Percentiles rank a stretch among this genome's conserved stretches.
These are phyloP conservation scores for Nissolia schottii DNA, from an alignment of 306 rosid species.

Conservation along the genomic window DNA sequence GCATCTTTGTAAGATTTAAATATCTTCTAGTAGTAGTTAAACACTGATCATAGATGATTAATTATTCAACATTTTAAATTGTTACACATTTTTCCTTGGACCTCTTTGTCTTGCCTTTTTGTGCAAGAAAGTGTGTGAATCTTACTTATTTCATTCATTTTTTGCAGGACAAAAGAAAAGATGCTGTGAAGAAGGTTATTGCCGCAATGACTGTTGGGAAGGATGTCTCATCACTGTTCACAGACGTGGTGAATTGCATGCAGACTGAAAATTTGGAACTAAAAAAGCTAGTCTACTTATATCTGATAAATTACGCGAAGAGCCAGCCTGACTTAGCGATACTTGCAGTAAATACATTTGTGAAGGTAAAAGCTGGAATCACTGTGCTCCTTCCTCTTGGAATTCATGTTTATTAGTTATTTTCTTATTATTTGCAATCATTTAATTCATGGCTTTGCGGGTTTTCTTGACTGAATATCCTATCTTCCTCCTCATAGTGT, in stretches of 20 bases:
- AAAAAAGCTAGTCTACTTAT: constrained; percentile 91
- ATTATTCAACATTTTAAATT: neutral
- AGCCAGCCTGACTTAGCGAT: constrained; percentile 99
- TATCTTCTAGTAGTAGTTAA: no score
- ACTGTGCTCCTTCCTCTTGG: neutral
- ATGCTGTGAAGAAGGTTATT: constrained; percentile 98
- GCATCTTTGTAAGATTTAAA: neutral
- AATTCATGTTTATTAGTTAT: neutral
- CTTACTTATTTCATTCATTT: neutral
- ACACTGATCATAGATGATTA: neutral
- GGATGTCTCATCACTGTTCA: constrained; percentile 94
- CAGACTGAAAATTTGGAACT: constrained; percentile 98
- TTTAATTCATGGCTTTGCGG: neutral
- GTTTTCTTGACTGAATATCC: neutral
- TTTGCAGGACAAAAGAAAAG: constrained; percentile 92
- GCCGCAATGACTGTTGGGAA: constrained; percentile 99
- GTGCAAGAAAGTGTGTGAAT: constrained; percentile 14
- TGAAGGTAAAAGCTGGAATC: constrained; percentile 64
- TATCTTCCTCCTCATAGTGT: neutral
- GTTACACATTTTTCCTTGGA: neutral
- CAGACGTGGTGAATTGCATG: constrained; percentile 98
- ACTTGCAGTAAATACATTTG: constrained; percentile 97
- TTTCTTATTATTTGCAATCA: neutral
- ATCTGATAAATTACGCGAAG: constrained; percentile 93
- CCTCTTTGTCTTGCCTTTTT: constrained; percentile 4